Percentiles rank a stretch among this genome's conserved stretches.
These are phyloP conservation scores for Colletotrichum viniferum DNA, from an alignment of 2,329 filamentous ascomycete genomes.

Conservation along the genomic window DNA sequence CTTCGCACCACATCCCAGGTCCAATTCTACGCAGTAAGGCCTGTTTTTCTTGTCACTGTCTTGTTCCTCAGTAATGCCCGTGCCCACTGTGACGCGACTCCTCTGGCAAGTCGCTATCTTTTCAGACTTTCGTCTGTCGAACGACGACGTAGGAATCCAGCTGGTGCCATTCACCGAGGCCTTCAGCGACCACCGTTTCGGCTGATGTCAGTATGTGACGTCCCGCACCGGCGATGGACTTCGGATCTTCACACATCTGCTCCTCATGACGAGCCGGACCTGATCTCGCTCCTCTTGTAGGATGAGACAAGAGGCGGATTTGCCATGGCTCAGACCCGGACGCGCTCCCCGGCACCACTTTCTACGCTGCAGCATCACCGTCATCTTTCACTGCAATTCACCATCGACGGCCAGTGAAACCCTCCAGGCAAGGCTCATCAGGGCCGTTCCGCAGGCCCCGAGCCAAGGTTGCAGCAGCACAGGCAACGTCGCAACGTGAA, in stretches of 20 bases:
- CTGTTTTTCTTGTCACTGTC: background rate
- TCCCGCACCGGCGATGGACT: background rate
- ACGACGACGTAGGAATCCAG: background rate
- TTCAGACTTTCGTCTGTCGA: background rate
- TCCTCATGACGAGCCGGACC: background rate
- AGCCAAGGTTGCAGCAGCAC: background rate
- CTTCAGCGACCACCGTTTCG: background rate
- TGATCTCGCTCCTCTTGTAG: background rate
- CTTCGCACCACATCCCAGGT: no score
- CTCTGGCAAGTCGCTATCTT: background rate
- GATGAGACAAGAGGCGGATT: conserved; percentile 2
- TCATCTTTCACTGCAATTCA: background rate
- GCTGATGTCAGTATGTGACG: conserved; percentile 1
- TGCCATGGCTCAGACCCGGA: background rate
- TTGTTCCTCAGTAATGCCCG: background rate
- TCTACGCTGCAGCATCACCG: background rate
- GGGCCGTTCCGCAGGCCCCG: conserved; percentile 14
- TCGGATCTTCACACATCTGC: background rate
- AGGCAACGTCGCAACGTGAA: background rate
- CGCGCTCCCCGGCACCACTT: background rate
- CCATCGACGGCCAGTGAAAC: background rate
- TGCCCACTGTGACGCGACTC: conserved; percentile 9
- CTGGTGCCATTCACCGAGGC: background rate
- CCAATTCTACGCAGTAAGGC: background rate
- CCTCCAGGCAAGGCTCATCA: background rate